phyloP scores from a whole-genome alignment of 345 rosid genomes.

The Theobroma cacao region DNA sequence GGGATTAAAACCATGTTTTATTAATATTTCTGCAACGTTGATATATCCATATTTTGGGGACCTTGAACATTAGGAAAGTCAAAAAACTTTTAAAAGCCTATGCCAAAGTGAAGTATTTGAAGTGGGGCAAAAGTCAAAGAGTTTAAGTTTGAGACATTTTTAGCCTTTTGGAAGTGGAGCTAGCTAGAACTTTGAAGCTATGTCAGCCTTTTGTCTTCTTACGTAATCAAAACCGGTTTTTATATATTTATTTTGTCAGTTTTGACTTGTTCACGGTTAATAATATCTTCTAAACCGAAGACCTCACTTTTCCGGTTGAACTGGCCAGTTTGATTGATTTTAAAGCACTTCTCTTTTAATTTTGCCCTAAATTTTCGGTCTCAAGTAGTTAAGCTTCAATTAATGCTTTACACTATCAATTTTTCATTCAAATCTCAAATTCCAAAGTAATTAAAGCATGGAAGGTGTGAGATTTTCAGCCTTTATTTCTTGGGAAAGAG shows the following conservation, averaged over 20 bases:
- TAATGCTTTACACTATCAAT: background rate
- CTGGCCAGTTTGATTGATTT: background rate
- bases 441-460: background rate
- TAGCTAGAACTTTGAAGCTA: background rate
- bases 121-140: background rate
- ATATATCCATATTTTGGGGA: background rate
- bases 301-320: background rate
- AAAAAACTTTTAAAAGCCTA: background rate
- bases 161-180: background rate
- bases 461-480: background rate
- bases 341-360: background rate
- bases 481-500: background rate
- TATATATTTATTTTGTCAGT: background rate
- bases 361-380: background rate
- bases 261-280: background rate
- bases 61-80: background rate
- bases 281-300: background rate
- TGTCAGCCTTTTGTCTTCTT: background rate
- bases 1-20: background rate
- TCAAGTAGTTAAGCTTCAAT: background rate
- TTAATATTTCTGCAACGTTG: background rate
- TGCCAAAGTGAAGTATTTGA: background rate
- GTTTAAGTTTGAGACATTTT: background rate
- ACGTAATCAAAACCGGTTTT: background rate
- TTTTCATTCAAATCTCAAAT: background rate